These are phyloP conservation scores for Suhomyces maxii DNA, from an alignment of 1,139 yeast genomes.

Conservation along the genomic window DNA sequence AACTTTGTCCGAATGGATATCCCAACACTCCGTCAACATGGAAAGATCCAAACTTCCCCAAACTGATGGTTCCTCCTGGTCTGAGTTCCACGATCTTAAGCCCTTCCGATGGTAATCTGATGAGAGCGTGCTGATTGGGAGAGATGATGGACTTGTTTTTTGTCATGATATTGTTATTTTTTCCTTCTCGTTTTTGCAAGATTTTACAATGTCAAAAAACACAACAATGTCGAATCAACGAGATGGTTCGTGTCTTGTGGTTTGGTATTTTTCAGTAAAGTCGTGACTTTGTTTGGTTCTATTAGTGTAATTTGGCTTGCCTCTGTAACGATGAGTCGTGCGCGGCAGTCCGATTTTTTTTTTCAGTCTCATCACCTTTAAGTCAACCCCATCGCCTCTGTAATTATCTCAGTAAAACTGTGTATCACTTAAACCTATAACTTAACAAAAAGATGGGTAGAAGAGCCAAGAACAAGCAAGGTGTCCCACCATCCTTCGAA, in stretches of 20 bases:
- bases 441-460: slow-evolving; percentile 66
- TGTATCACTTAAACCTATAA: slow-evolving; percentile 7
- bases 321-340: slow-evolving; percentile 10
- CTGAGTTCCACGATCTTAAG: slow-evolving; percentile 67
- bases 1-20: slow-evolving; percentile 82
- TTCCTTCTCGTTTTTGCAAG: too few species aligned
- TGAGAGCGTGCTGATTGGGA: slow-evolving; percentile 58
- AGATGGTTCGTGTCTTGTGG: too few species aligned
- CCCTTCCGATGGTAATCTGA: slow-evolving; percentile 80
- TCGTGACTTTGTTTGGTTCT: neutral
- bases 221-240: too few species aligned
- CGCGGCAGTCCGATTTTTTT: slow-evolving; percentile 5
- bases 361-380: slow-evolving; percentile 8
- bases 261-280: too few species aligned
- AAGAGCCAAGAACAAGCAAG: slow-evolving; percentile 88
- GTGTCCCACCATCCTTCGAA: slow-evolving; percentile 82
- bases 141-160: slow-evolving; percentile 31
- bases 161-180: too few species aligned
- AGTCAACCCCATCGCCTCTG: neutral
- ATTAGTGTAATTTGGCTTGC: neutral
- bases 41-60: slow-evolving; percentile 93
- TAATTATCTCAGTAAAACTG: neutral
- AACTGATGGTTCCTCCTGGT: slow-evolving; percentile 57
- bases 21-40: slow-evolving; percentile 74
- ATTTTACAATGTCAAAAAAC: too few species aligned